phyloP scores from a whole-genome alignment of 2,329 filamentous ascomycete species.

The Helminthosporium solani region DNA sequence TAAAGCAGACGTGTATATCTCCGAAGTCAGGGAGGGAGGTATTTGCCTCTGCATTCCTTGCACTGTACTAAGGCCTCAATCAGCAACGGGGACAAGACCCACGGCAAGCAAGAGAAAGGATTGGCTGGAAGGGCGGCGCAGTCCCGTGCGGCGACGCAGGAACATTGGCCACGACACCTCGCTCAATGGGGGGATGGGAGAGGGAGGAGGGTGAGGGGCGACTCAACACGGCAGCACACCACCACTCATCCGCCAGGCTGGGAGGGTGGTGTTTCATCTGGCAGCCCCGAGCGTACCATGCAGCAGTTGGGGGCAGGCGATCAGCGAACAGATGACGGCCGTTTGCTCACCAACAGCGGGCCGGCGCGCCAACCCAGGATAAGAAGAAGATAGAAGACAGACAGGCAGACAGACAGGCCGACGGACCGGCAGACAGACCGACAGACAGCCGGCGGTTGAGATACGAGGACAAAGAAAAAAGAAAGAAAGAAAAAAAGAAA shows the following conservation, averaged over 20 bases:
- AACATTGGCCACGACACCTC: slow-evolving; percentile 44
- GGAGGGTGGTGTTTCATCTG: slow-evolving; percentile 44
- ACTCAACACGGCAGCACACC: slow-evolving; percentile 40
- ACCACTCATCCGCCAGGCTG: slow-evolving; percentile 24
- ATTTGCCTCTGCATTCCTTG: slow-evolving; percentile 44
- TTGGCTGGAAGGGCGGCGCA: slow-evolving; percentile 37
- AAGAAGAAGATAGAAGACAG: background rate
- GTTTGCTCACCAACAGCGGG: background rate
- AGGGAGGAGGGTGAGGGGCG: too few species aligned
- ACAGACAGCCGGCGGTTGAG: too few species aligned
- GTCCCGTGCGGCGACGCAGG: slow-evolving; percentile 45
- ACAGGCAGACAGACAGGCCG: too few species aligned
- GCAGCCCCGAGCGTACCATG: slow-evolving; percentile 27
- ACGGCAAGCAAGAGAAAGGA: slow-evolving; percentile 21
- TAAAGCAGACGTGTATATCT: slow-evolving; percentile 45
- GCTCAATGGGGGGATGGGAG: slow-evolving; percentile 35
- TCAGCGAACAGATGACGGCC: slow-evolving; percentile 41
- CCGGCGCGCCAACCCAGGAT: background rate
- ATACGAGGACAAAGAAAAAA: background rate
- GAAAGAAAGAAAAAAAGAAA: background rate
- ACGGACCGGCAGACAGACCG: too few species aligned
- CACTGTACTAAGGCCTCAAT: slow-evolving; percentile 29
- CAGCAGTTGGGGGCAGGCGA: slow-evolving; percentile 17
- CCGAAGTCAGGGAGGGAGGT: slow-evolving; percentile 43
- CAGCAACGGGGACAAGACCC: slow-evolving; percentile 22